Conservation (phyloP, 2,329 filamentous ascomycete species). For the Gnomoniopsis sp. region DNA sequence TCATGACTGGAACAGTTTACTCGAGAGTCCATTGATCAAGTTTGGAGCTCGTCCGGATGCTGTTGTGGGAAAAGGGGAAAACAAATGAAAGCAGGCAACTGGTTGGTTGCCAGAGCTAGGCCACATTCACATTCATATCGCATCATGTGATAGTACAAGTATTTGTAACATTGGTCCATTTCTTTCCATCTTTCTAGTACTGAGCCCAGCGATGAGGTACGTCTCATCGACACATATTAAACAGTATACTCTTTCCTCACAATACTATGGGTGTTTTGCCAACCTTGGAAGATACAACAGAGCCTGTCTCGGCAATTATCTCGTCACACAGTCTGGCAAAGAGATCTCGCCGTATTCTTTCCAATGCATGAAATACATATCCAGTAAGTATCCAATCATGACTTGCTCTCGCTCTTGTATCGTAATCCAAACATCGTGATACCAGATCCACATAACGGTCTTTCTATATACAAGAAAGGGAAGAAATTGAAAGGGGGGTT, state of each 20-base stretch:
- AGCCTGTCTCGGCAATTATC: too few relatives aligned
- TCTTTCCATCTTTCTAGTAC: too few relatives aligned
- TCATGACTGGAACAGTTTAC: background rate
- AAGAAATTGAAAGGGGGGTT: background rate
- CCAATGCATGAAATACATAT: background rate
- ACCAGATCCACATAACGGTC: background rate
- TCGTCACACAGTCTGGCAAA: background rate
- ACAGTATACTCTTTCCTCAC: too few relatives aligned
- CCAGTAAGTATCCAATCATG: background rate
- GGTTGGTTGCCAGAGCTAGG: too few relatives aligned
- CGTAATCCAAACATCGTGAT: background rate
- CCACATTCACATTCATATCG: too few relatives aligned
- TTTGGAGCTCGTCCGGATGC: background rate
- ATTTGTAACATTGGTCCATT: too few relatives aligned
- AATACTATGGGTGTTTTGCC: too few relatives aligned
- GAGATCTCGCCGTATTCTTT: background rate
- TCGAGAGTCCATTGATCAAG: background rate
- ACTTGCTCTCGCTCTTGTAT: background rate
- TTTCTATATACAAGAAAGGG: background rate
- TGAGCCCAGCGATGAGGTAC: too few relatives aligned
- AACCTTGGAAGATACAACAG: too few relatives aligned
- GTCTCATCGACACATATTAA: too few relatives aligned
- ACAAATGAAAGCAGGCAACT: too few relatives aligned
- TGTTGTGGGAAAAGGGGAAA: background rate
- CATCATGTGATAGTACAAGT: too few relatives aligned